Evolutionary conservation across 345 rosid species (phyloP).

Genomic region (Lumnitzera racemosa): DNA sequence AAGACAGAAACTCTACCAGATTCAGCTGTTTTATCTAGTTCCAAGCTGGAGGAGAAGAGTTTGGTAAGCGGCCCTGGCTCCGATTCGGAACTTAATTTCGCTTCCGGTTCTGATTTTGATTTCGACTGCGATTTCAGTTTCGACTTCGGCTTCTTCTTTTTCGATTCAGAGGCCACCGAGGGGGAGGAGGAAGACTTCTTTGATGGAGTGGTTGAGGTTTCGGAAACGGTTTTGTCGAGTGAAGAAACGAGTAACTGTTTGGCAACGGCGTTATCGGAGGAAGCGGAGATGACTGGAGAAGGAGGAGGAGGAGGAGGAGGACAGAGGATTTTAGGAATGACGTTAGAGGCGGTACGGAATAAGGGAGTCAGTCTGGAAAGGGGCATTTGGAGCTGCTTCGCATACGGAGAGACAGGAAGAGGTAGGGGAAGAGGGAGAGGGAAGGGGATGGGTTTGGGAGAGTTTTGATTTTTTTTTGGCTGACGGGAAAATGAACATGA

Average conservation of each 20-base stretch:
- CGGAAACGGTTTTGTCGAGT: neutral
- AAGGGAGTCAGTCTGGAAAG: constrained; percentile 14
- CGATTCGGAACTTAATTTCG: no score
- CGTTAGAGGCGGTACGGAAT: constrained; percentile 12
- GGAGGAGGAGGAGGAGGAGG: neutral
- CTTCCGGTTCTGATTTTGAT: no score
- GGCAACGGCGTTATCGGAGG: constrained; percentile 1
- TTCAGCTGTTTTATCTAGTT: no score
- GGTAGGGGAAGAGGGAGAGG: constrained; percentile 2
- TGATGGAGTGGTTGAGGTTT: neutral
- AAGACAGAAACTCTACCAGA: no score
- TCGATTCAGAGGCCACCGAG: neutral
- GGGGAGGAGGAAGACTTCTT: neutral
- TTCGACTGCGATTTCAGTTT: no score
- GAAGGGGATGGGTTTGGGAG: neutral
- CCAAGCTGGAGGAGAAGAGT: no score
- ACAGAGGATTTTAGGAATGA: constrained; percentile 1
- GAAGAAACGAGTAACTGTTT: constrained; percentile 1
- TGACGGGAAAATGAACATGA: no score
- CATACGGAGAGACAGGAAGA: neutral
- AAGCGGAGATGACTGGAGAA: neutral
- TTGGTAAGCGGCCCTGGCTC: no score
- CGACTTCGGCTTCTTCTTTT: no score
- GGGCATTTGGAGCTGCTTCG: no score
- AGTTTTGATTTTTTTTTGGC: no score